Evolutionary conservation across 1,284 basidiomycete genomes (phyloP).

Genomic region (Apiotrichum gracile): DNA sequence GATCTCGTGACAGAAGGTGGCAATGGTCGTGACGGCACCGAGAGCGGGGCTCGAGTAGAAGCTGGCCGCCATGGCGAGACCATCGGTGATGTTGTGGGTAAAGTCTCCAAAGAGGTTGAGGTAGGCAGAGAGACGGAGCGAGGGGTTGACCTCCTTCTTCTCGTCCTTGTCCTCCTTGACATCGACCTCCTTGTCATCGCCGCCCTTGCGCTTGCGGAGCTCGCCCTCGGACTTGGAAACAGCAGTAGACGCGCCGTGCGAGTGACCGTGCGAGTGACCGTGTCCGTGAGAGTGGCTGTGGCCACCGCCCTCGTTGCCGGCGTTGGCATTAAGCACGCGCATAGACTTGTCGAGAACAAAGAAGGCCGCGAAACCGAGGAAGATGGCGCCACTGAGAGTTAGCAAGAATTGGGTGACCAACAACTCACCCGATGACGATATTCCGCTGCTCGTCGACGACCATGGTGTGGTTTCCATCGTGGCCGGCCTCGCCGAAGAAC

Average conservation of each 20-base stretch:
- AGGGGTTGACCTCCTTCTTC: conserved; percentile 35
- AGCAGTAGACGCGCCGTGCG: conserved; percentile 39
- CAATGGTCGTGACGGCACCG: conserved; percentile 81
- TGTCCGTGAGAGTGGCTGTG: conserved; percentile 51
- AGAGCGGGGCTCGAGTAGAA: conserved; percentile 84
- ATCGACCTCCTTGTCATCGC: conserved; percentile 18
- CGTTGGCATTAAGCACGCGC: conserved; percentile 56
- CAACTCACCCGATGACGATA: conserved; percentile 65
- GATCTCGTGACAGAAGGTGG: conserved; percentile 86
- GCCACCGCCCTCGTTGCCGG: conserved; percentile 46
- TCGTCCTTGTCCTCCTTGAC: conserved; percentile 7
- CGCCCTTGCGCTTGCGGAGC: conserved; percentile 32
- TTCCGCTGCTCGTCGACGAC: conserved; percentile 84
- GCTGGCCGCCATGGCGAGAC: conserved; percentile 74
- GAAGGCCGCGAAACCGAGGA: conserved; percentile 75
- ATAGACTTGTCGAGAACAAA: conserved; percentile 86
- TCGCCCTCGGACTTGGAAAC: conserved; percentile 18
- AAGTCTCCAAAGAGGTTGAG: conserved; percentile 86
- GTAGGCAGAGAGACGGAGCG: conserved; percentile 75
- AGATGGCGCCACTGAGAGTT: conserved; percentile 62
- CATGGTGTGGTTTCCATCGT: conserved; percentile 55
- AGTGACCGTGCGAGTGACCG: conserved; percentile 54
- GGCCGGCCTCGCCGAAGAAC: conserved; percentile 78
- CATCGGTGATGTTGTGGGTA: conserved; percentile 66
- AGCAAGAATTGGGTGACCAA: conserved; percentile 1